Percentiles rank a stretch among this genome's conserved stretches.
Conservation (phyloP, 2,329 filamentous ascomycete species). For the Thelonectria discophora region DNA sequence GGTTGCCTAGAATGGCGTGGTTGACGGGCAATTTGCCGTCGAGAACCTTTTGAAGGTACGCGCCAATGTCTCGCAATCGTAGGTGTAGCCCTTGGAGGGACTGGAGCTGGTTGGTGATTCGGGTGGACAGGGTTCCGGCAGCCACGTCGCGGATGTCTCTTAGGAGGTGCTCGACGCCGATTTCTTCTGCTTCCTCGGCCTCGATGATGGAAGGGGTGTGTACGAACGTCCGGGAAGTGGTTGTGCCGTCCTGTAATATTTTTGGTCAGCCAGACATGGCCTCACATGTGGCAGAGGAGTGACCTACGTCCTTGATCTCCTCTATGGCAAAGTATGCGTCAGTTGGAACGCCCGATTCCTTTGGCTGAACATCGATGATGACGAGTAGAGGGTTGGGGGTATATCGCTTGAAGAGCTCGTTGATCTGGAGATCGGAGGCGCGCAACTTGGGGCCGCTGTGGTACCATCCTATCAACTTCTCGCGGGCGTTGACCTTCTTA, state of each 20-base stretch:
- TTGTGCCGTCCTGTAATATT: slow-evolving; percentile 85
- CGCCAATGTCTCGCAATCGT: slow-evolving; percentile 91
- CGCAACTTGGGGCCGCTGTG: slow-evolving; percentile 97
- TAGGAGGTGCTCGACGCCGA: slow-evolving; percentile 96
- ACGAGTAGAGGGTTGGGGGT: slow-evolving; percentile 95
- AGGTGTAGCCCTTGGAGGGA: slow-evolving; percentile 96
- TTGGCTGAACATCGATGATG: slow-evolving; percentile 98
- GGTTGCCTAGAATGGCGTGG: slow-evolving; percentile 94
- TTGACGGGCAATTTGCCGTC: slow-evolving; percentile 94
- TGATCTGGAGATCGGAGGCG: slow-evolving; percentile 97
- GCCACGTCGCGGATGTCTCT: slow-evolving; percentile 98
- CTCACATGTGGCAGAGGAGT: not conserved
- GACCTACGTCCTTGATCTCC: slow-evolving; percentile 96
- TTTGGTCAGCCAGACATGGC: not conserved
- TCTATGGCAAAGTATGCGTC: slow-evolving; percentile 99
- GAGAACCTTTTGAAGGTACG: slow-evolving; percentile 95
- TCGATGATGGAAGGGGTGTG: slow-evolving; percentile 99
- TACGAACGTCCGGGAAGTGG: slow-evolving; percentile 95
- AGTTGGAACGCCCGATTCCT: slow-evolving; percentile 96
- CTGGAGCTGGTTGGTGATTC: slow-evolving; percentile 97
- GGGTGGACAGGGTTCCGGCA: slow-evolving; percentile 93
- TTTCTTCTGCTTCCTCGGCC: slow-evolving; percentile 98
- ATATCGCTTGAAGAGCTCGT: slow-evolving; percentile 99
- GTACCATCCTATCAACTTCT: slow-evolving; percentile 99
- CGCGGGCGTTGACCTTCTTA: slow-evolving; percentile 98